phyloP scores from a whole-genome alignment of 768 basidiomycete species.

The Cystofilobasidium bisporidii region DNA sequence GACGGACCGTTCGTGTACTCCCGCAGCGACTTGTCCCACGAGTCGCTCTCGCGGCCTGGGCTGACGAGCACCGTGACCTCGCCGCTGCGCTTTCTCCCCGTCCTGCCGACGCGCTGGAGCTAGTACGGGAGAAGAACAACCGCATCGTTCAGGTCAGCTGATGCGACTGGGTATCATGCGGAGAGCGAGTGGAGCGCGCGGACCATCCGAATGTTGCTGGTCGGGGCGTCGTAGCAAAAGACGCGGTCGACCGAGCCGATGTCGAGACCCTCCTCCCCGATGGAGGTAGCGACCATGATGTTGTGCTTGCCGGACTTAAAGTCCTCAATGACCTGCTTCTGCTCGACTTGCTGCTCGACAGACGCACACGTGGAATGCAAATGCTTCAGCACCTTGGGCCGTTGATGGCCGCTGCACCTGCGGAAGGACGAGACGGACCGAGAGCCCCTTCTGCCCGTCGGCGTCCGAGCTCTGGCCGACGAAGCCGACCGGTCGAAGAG shows the following conservation, averaged over 20 bases:
- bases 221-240: conserved; percentile 91
- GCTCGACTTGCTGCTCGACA: conserved; percentile 4
- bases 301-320: conserved; percentile 85
- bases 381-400: no score
- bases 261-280: conserved; percentile 96
- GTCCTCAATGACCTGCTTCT: conserved; percentile 63
- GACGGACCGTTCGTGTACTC: conserved; percentile 54
- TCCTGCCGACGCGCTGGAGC: conserved; percentile 92
- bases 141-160: no score
- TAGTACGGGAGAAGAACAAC: conserved; percentile 36
- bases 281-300: conserved; percentile 86
- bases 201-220: conserved; percentile 87
- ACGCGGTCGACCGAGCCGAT: conserved; percentile 96
- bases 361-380: no score
- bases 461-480: conserved; percentile 84
- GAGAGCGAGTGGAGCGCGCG: conserved; percentile 61
- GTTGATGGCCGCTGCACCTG: no score
- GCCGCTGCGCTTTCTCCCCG: conserved; percentile 83
- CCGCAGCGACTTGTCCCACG: conserved; percentile 77
- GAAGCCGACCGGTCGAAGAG: conserved; percentile 73
- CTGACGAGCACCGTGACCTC: conserved; percentile 79
- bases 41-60: conserved; percentile 78
- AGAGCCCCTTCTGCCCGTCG: conserved; percentile 73
- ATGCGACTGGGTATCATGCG: background rate
- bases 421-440: conserved; percentile 45